Evolutionary conservation across 345 rosid genomes (phyloP).

Genomic region (Aurinia saxatilis): DNA sequence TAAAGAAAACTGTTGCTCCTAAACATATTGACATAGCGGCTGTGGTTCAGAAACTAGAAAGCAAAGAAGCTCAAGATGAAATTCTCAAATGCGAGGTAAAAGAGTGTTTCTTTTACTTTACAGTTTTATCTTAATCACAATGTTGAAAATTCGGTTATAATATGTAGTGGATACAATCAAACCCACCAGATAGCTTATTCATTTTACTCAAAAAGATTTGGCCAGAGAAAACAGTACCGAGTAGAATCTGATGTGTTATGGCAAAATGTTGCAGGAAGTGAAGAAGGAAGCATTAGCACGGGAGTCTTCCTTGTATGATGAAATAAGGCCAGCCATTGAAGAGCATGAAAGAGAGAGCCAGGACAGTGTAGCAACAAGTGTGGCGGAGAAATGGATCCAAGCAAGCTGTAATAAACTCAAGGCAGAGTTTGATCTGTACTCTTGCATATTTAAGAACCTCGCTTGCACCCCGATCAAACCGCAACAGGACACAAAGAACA

Average conservation of each 20-base stretch:
- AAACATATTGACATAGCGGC: slow-evolving; percentile 51
- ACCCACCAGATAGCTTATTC: no score
- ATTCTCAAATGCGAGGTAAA: slow-evolving; percentile 64
- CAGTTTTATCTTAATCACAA: no score
- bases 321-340: slow-evolving; percentile 87
- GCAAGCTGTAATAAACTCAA: slow-evolving; percentile 72
- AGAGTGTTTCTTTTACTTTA: not conserved
- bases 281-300: slow-evolving; percentile 57
- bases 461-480: slow-evolving; percentile 43
- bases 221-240: not conserved
- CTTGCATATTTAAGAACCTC: slow-evolving; percentile 56
- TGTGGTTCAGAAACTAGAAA: slow-evolving; percentile 49
- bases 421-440: slow-evolving; percentile 83
- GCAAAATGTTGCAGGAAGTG: slow-evolving; percentile 43
- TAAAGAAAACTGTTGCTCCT: slow-evolving; percentile 30
- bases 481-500: slow-evolving; percentile 22
- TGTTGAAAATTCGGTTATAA: no score
- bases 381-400: slow-evolving; percentile 96
- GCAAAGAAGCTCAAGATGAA: slow-evolving; percentile 71
- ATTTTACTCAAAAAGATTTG: not conserved
- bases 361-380: slow-evolving; percentile 82
- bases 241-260: not conserved
- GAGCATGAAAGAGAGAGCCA: slow-evolving; percentile 96
- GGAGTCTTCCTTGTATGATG: slow-evolving; percentile 57
- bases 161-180: no score